phyloP scores from a whole-genome alignment of 768 basidiomycete genomes.

The Boletus bicolor region DNA sequence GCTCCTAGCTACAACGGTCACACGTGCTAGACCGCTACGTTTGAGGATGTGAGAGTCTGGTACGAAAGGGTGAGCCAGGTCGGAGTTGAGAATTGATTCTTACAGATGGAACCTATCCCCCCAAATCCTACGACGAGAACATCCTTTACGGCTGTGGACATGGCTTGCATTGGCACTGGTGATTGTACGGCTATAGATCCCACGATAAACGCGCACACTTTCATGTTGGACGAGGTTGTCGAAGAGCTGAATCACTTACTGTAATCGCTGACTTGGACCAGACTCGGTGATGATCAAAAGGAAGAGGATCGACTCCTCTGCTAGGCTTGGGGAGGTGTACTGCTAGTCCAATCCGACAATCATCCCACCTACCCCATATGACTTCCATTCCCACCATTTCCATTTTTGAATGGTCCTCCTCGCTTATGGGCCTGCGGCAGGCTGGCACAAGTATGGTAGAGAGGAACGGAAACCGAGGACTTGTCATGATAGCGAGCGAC shows the following conservation, averaged over 20 bases:
- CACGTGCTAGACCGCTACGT: slow-evolving; percentile 54
- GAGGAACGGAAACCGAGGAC: too few species aligned
- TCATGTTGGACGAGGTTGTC: not conserved
- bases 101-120: slow-evolving; percentile 64
- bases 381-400: too few species aligned
- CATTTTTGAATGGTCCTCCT: too few species aligned
- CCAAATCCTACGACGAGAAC: slow-evolving; percentile 63
- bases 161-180: not conserved
- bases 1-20: slow-evolving; percentile 72
- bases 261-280: not conserved
- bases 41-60: slow-evolving; percentile 56
- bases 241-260: not conserved
- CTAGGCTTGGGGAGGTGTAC: not conserved
- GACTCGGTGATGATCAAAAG: not conserved
- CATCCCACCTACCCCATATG: not conserved
- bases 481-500: too few species aligned
- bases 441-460: too few species aligned
- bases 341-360: not conserved
- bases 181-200: not conserved
- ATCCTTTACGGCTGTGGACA: slow-evolving; percentile 37
- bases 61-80: not conserved
- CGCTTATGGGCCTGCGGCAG: too few species aligned
- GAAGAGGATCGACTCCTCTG: not conserved
- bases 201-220: not conserved
- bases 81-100: not conserved